These are phyloP conservation scores for Seiridium unicorne DNA, from an alignment of 2,329 filamentous ascomycete genomes.

Conservation along the genomic window DNA sequence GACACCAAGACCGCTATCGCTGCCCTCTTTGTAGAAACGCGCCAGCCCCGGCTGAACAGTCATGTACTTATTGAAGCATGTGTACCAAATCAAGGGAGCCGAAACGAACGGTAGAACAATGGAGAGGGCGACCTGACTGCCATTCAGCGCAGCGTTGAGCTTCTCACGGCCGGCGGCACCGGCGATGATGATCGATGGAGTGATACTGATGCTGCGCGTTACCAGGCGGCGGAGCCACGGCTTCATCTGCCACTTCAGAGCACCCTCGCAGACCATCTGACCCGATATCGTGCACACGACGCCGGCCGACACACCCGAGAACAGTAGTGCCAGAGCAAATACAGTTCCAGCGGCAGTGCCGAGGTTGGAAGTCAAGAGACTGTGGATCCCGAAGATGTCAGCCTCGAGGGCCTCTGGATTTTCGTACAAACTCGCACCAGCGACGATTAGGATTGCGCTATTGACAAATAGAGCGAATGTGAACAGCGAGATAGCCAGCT, in stretches of 20 bases:
- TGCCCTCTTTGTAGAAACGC: slow-evolving; percentile 27
- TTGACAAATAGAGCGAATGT: slow-evolving; percentile 86
- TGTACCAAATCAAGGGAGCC: slow-evolving; percentile 83
- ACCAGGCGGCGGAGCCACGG: slow-evolving; percentile 79
- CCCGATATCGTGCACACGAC: slow-evolving; percentile 88
- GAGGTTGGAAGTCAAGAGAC: slow-evolving; percentile 66
- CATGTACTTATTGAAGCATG: slow-evolving; percentile 78
- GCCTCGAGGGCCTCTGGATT: slow-evolving; percentile 61
- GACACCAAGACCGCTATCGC: slow-evolving; percentile 11
- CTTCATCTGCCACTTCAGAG: slow-evolving; percentile 69
- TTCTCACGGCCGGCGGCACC: slow-evolving; percentile 72
- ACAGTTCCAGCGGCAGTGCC: slow-evolving; percentile 75
- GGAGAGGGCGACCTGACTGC: slow-evolving; percentile 74
- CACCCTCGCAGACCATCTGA: slow-evolving; percentile 85
- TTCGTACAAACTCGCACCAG: slow-evolving; percentile 72
- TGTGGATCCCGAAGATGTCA: slow-evolving; percentile 81
- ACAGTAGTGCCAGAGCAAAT: slow-evolving; percentile 78
- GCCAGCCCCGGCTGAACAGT: slow-evolving; percentile 54
- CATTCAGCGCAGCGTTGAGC: slow-evolving; percentile 70
- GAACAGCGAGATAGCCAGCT: slow-evolving; percentile 71
- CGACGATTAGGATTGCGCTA: slow-evolving; percentile 77
- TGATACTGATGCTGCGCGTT: slow-evolving; percentile 77
- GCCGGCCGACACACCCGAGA: slow-evolving; percentile 78
- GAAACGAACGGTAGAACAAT: slow-evolving; percentile 80
- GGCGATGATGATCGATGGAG: slow-evolving; percentile 80